Evolutionary conservation across 305 asterid species (phyloP), one percentile per base, ranked within the genome.

Genomic region (Fraxinus nigra): DNA sequence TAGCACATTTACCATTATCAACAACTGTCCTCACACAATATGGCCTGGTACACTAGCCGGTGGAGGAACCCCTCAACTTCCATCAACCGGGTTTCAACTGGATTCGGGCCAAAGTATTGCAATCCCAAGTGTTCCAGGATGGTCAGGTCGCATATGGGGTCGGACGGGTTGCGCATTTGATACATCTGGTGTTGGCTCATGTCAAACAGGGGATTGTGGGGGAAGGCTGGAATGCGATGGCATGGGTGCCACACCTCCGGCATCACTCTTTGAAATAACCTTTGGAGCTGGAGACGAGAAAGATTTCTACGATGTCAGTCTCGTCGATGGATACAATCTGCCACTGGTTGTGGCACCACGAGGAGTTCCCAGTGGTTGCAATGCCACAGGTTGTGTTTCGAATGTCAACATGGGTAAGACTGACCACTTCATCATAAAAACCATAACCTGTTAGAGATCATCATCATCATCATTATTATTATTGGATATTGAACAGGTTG

Each of bases 41-140:
- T 94, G 98, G 98, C 98, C 98, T 13, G 97, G 90, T 26, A 94
- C 95, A 2, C 82, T 94, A 37, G 89, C 97, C 16, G 96, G 97
- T 78, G 79, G 97, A 3, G 93, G 94, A 8, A 87, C 95, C 5
- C 90, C 95, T 7, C 92, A 83, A 16, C 90, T 94, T 63, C 88
- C 97, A 6, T 75, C 94, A 20, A 94, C 98, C 0, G 97, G 98
- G 32, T 94, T 93, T 79, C 93, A 86, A 16, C 35, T 94, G 83
- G 90, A 92, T 37, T 79, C 94, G 0, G 97, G 95, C 34, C 91
- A 89, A 43, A 92, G 90, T 35, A 80, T 88, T 54, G 56, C 85
- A 0, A 89, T 93, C 20, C 92, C 95, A 28, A 84, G 80, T 7
- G 75, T 70, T 54, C 92, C 97, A 0, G 94, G 97, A 11, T 94